Evolutionary conservation across 805 yeast species (phyloP), one percentile per base, ranked within the genome.

Genomic region (Saturnispora bothae): DNA sequence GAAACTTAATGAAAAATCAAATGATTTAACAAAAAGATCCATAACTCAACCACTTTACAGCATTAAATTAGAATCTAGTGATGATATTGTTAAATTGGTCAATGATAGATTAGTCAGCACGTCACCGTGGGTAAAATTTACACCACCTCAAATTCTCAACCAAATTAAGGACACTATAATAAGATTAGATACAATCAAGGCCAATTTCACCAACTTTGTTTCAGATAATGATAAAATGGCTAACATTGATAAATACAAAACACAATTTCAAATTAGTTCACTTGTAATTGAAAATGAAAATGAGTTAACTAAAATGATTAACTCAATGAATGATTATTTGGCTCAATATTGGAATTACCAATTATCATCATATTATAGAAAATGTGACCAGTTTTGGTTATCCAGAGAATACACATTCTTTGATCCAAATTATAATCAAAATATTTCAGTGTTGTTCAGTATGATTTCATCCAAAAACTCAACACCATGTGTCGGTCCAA

Each of bases 401-500:
- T 43, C 50, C 6, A 59, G 56, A 48, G 66, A 68, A 33, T 60
- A 68, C 31, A 66, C 76, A n/a, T 67, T 73, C 50, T 57, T 70
- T 46, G 92, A 73, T 28, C 83, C 86, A 0, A 71, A 72, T 15
- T 66, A 69, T 30, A 96, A 89, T 53, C 95, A 85, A 50, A 80
- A 73, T 48, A 74, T 94, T 22, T 73, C 82, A 5, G 73, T 85
- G 12, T 62, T 89, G 18, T 84, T 81, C 50, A 82, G 95, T 1
- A 73, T 84, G 61, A 89, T 86, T 1, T 82, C 89, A 3, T 73
- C 78, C 7, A 80, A 78, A 49, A 81, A 84, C 29, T 82, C 94
- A 0, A 85, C 94, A 0, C 96, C 96, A 0, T 92, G 98, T 51
- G 65, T 77, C 29, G 97, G 97, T 0, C 98, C 99, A 0, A 84